Evolutionary conservation across 208 protist species (phyloP), one percentile per base, ranked within the genome.

Genomic region (Leishmania lainsoni): DNA sequence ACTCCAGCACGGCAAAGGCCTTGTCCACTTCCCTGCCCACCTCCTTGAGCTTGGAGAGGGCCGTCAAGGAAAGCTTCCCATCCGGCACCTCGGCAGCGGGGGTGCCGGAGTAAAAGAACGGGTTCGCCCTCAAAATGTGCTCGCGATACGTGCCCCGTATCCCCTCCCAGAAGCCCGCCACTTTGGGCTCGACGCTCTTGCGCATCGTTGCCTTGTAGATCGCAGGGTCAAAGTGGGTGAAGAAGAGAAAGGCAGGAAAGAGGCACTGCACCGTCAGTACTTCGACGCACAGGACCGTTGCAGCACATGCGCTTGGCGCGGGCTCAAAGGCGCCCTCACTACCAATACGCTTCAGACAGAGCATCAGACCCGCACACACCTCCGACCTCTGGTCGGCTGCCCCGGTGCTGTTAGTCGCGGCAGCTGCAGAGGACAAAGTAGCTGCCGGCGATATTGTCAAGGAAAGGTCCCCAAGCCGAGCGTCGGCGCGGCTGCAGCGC

Each of bases 211-310:
- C 74, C 49, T 82, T 63, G 69, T 91, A 97, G 32, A 94, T 54
- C 10, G 51, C 66, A 9, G 85, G 80, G 58, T 96, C 92, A 56
- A 83, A 91, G 84, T 94, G 88, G 12, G 78, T 86, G 49, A 91
- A 68, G 68, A 96, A 96, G n/a, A 92, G 75, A 80, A 97, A 94
- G 58, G 93, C 94, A 1, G 92, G 94, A 66, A 96, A 91, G 9
- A 97, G 79, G 63, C 86, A 89, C 73, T 90, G 84, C 45, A 48
- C 49, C 39, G 88, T 85, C 20, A 95, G 84, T 42, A 86, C 77
- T 78, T 90, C 84, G 3, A 94, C 85, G 69, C 91, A 94, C 16
- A 81, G 70, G 1, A 85, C 69, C 26, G 89, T 73, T 14, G 90
- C 81, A 26, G 81, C 51, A 35, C 83, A 81, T 22, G 89, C 77